A percentile compares a stretch with the other conserved stretches of the same genome.
phyloP scores from a whole-genome alignment of 2,329 filamentous ascomycete species.

The Beauveria sp. region DNA sequence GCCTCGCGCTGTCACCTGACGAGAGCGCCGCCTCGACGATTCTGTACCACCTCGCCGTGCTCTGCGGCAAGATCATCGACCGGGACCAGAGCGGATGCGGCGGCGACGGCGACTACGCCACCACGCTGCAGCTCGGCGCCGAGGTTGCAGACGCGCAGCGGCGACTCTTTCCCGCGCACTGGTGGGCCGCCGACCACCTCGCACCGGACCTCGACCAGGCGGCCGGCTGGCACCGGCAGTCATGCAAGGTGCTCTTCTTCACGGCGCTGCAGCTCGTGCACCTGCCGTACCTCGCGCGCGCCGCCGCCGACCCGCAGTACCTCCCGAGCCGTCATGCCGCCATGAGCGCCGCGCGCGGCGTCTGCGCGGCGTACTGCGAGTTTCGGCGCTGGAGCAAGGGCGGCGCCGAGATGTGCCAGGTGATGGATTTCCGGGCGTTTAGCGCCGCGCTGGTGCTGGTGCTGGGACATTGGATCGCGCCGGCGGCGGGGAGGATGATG shows the following conservation, averaged over 20 bases:
- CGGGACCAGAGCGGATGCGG: not conserved
- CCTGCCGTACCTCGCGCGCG: constrained; percentile 37
- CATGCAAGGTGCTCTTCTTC: constrained; percentile 32
- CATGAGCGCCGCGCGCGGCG: constrained; percentile 33
- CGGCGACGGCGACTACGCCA: not conserved
- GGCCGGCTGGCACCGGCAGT: constrained; percentile 22
- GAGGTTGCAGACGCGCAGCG: not conserved
- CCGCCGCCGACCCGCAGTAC: constrained; percentile 26
- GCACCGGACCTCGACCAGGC: constrained; percentile 19
- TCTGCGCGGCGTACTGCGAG: constrained; percentile 28
- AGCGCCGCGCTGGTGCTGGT: constrained; percentile 36
- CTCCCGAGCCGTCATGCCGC: constrained; percentile 30
- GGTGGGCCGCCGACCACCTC: constrained; percentile 10
- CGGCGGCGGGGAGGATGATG: constrained; percentile 12
- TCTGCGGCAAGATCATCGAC: constrained; percentile 6
- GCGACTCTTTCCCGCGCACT: constrained; percentile 2
- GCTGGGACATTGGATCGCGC: constrained; percentile 30
- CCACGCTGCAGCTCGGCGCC: not conserved
- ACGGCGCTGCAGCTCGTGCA: constrained; percentile 33
- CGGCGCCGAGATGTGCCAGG: constrained; percentile 29
- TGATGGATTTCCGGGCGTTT: constrained; percentile 41
- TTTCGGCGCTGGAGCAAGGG: constrained; percentile 19
- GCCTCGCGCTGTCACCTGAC: not conserved
- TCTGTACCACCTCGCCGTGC: not conserved
- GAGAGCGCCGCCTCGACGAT: not conserved